Percentiles rank a stretch among this genome's conserved stretches.
Evolutionary conservation across 1,284 basidiomycete species (phyloP).

Genomic region (Puccinia coronata): DNA sequence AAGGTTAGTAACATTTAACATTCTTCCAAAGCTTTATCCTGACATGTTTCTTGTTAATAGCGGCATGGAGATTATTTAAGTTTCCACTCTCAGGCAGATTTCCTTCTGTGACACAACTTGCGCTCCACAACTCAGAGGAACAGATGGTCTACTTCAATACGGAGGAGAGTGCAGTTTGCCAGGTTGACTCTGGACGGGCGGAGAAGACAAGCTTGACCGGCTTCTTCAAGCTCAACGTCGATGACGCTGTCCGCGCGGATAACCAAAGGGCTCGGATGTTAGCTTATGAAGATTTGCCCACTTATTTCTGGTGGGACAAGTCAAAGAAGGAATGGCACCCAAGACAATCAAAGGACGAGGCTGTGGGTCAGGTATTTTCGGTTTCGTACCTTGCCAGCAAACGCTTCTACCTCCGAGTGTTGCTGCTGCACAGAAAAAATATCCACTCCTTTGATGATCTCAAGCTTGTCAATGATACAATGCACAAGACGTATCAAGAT

Average conservation of each 20-base stretch:
- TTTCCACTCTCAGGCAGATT: conserved; percentile 57
- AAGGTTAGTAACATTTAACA: not conserved
- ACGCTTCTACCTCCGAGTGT: not conserved
- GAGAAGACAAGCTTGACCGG: not conserved
- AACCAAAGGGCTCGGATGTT: not conserved
- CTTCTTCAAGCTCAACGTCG: not conserved
- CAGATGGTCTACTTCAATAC: not conserved
- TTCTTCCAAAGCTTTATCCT: too few species aligned
- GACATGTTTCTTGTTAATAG: conserved; percentile 52
- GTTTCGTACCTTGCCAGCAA: not conserved
- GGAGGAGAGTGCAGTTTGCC: not conserved
- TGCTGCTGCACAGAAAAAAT: not conserved
- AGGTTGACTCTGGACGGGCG: not conserved
- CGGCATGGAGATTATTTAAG: conserved; percentile 59
- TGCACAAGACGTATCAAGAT: not conserved
- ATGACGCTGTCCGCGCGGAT: not conserved
- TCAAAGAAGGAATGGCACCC: not conserved
- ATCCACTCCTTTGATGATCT: not conserved
- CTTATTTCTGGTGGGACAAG: conserved; percentile 1
- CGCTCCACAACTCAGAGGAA: not conserved
- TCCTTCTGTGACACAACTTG: not conserved
- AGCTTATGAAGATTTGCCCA: not conserved
- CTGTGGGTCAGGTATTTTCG: not conserved
- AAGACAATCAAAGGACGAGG: not conserved
- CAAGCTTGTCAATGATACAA: not conserved